phyloP scores from a whole-genome alignment of 139 green algal species.

The Spirogloea muscicola region DNA sequence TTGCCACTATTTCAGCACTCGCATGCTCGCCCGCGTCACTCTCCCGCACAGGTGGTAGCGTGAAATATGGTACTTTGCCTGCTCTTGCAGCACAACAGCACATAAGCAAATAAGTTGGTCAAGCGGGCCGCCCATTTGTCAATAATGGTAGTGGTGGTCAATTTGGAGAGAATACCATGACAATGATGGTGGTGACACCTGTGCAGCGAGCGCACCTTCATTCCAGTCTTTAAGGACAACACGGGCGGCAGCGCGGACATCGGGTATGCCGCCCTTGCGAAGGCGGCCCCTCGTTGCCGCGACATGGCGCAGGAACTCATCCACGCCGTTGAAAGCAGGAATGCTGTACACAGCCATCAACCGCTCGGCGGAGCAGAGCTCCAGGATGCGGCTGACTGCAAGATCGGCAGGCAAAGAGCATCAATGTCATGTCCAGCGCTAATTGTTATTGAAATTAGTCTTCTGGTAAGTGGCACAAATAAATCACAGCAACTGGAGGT shows the following conservation, averaged over 20 bases:
- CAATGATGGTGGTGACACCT: background rate
- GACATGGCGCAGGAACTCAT: constrained; percentile 77
- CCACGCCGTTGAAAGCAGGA: constrained; percentile 54
- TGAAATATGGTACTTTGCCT: constrained; percentile 64
- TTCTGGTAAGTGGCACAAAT: too few relatives aligned
- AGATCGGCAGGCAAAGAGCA: too few relatives aligned
- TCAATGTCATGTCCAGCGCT: too few relatives aligned
- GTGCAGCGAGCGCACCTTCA: constrained; percentile 61
- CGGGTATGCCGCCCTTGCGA: constrained; percentile 62
- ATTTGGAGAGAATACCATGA: constrained; percentile 1
- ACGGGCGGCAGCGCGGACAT: constrained; percentile 63
- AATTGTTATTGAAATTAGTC: too few relatives aligned
- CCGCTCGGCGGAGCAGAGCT: constrained; percentile 71
- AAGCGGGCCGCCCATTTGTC: background rate
- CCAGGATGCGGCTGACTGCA: constrained; percentile 74
- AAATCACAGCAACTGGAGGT: too few relatives aligned
- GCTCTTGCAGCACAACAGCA: background rate
- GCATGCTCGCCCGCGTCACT: constrained; percentile 35
- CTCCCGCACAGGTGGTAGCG: constrained; percentile 62
- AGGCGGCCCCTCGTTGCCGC: constrained; percentile 79
- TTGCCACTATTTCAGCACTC: constrained; percentile 62
- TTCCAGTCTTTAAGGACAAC: constrained; percentile 95
- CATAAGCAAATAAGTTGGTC: background rate
- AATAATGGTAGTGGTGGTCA: background rate
- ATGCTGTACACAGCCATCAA: constrained; percentile 90